These are phyloP conservation scores for Ogataea hybrid DNA, from an alignment of 1,139 yeast species.

Conservation along the genomic window DNA sequence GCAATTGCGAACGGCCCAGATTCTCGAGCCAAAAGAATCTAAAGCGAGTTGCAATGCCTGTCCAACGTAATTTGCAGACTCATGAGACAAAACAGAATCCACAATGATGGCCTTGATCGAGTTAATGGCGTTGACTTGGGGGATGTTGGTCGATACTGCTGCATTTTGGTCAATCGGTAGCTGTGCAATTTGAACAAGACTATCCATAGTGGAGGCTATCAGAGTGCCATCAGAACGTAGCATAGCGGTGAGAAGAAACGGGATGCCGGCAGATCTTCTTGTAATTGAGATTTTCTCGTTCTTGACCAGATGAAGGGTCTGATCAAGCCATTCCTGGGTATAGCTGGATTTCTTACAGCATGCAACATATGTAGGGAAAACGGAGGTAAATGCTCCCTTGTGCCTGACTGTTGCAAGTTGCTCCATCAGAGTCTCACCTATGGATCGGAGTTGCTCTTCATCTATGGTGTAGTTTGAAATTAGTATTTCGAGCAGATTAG, in stretches of 20 bases:
- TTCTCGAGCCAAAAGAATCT: constrained; percentile 55
- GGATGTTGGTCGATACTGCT: constrained; percentile 62
- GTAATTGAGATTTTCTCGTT: constrained; percentile 67
- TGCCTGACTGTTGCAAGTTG: constrained; percentile 79
- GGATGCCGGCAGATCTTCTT: constrained; percentile 90
- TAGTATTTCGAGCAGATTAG: constrained; percentile 49
- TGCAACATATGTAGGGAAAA: constrained; percentile 72
- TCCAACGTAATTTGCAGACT: constrained; percentile 53
- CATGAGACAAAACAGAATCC: constrained; percentile 61
- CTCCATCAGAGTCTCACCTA: constrained; percentile 56
- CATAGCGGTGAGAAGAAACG: constrained; percentile 72
- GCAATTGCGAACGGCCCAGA: constrained; percentile 90
- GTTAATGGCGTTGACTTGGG: constrained; percentile 93
- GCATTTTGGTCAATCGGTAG: constrained; percentile 42
- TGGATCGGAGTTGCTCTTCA: constrained; percentile 17
- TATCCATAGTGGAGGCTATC: constrained; percentile 48
- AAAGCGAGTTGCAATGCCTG: constrained; percentile 61
- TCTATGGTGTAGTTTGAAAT: constrained; percentile 35
- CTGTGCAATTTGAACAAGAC: constrained; percentile 52
- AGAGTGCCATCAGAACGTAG: constrained; percentile 53
- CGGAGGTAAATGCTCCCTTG: constrained; percentile 88
- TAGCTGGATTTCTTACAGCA: constrained; percentile 42
- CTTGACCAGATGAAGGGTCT: constrained; percentile 51
- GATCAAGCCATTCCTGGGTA: constrained; percentile 48
- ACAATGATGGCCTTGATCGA: constrained; percentile 72